A percentile compares a stretch with the other conserved stretches of the same genome.
These are phyloP conservation scores for Nakataea oryzae DNA, from an alignment of 2,329 filamentous ascomycete genomes.

Conservation along the genomic window DNA sequence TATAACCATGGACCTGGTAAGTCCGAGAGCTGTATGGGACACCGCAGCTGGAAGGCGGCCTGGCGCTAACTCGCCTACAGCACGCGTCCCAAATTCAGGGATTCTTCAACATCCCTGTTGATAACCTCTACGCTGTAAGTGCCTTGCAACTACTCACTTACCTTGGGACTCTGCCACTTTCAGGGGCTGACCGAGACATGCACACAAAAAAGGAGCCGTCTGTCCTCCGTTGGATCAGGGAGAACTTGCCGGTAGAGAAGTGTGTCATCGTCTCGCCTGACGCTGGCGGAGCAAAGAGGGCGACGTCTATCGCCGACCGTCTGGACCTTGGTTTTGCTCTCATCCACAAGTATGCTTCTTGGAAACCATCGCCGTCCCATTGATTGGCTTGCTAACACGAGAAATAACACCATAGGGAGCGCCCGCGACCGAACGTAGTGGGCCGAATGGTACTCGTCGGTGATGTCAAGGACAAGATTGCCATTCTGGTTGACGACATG, in stretches of 20 bases:
- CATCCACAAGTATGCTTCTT: slow-evolving; percentile 61
- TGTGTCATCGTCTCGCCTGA: slow-evolving; percentile 93
- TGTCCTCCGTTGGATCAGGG: slow-evolving; percentile 81
- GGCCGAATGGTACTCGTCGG: slow-evolving; percentile 91
- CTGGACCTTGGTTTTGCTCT: slow-evolving; percentile 85
- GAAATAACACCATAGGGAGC: slow-evolving; percentile 40
- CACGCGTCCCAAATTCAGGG: slow-evolving; percentile 34
- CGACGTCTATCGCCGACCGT: slow-evolving; percentile 85
- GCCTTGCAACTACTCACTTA: neutral
- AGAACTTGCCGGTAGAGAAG: slow-evolving; percentile 71
- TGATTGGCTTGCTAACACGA: neutral
- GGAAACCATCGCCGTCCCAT: neutral
- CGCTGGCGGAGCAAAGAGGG: slow-evolving; percentile 88
- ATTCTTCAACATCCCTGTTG: slow-evolving; percentile 75
- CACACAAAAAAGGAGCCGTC: slow-evolving; percentile 62
- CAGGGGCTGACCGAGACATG: neutral
- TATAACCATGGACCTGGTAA: slow-evolving; percentile 82
- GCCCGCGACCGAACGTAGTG: slow-evolving; percentile 70
- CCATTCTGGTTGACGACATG: slow-evolving; percentile 56
- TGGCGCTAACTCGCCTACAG: neutral
- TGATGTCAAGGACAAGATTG: slow-evolving; percentile 80
- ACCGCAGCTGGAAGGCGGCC: neutral
- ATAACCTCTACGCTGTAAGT: slow-evolving; percentile 65
- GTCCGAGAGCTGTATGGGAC: neutral
- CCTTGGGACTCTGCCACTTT: neutral